Conservation (phyloP, 805 yeast species). For the Suhomyces vadensis region DNA sequence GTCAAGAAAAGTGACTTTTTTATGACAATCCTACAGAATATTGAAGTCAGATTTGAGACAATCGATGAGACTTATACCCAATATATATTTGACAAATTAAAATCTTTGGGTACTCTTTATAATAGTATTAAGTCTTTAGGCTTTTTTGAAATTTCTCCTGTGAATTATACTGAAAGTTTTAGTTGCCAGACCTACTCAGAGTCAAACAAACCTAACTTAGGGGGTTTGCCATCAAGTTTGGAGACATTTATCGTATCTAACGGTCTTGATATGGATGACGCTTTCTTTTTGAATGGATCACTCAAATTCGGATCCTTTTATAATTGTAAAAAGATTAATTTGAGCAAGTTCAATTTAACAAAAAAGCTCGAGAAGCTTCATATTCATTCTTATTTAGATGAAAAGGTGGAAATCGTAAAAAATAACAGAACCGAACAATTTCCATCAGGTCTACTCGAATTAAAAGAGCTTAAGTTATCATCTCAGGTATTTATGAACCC, state of each 20-base stretch:
- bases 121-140: conserved; percentile 9
- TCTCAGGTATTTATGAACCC: conserved; percentile 7
- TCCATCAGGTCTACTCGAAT: conserved; percentile 6
- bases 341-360: conserved; percentile 13
- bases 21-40: conserved; percentile 3
- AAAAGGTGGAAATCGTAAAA: conserved; percentile 6
- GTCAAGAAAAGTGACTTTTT: conserved; percentile 1
- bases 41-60: conserved; percentile 9
- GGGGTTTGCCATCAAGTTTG: conserved; percentile 8
- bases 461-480: conserved; percentile 10
- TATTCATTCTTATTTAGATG: conserved; percentile 3
- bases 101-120: conserved; percentile 6
- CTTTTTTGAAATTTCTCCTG: conserved; percentile 5
- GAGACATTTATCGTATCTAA: conserved; percentile 9
- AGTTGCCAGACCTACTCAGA: background rate
- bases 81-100: conserved; percentile 6
- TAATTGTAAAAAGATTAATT: conserved; percentile 8
- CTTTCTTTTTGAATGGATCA: conserved; percentile 7
- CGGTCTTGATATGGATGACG: conserved; percentile 13
- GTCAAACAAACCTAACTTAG: background rate
- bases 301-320: conserved; percentile 9
- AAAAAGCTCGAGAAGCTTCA: conserved; percentile 11
- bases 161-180: background rate
- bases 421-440: conserved; percentile 10
- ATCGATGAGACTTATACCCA: conserved; percentile 4